Evolutionary conservation across 352 stramenopile species (phyloP), one percentile per base, ranked within the genome.

Genomic region (Paralagenidium karlingii): DNA sequence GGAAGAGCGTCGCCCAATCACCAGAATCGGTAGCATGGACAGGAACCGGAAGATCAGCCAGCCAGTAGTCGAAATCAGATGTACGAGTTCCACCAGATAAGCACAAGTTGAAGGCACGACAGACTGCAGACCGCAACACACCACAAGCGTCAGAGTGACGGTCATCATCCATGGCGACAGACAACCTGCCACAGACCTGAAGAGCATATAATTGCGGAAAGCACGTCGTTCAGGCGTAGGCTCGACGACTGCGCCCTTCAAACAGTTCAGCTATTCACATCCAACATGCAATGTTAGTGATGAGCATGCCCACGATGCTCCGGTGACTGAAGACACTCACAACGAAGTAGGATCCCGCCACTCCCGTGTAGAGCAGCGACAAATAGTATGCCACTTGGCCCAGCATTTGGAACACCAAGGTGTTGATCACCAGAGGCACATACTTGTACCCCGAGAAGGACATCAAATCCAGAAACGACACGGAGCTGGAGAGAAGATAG

Each of bases 361-460:
- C 60, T 16, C 85, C 88, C 26, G 92, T 98, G 66, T 94, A 98
- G 24, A 97, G 47, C 51, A 98, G 76, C 5, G 70, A 79, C 21
- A 92, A 61, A 48, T 97, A 97, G 64, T 97, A 97, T 20, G 83
- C 74, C 37, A 78, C 53, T 15, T 75, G 70, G 12, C 92, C 89
- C 25, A 82, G 36, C 13, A 87, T 46, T 43, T 94, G 63, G 39
- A 83, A 93, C 34, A 90, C 70, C 25, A 98, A 43, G 45, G 94
- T 93, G 64, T 97, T 96, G 49, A 97, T 71, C 41, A 92, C 84
- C n/a, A 98, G 63, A 20, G 88, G 83, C 28, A 99, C 87, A 68
- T 98, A 99, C 69, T 99, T 99, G 85, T 99, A 99, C 41, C 95
- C 95, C 10, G 93, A 98, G 58, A 97, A 98, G 25, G 84, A 86